Conservation (phyloP, 192 early-diverging fungal species). For the Coemansia sp. region DNA sequence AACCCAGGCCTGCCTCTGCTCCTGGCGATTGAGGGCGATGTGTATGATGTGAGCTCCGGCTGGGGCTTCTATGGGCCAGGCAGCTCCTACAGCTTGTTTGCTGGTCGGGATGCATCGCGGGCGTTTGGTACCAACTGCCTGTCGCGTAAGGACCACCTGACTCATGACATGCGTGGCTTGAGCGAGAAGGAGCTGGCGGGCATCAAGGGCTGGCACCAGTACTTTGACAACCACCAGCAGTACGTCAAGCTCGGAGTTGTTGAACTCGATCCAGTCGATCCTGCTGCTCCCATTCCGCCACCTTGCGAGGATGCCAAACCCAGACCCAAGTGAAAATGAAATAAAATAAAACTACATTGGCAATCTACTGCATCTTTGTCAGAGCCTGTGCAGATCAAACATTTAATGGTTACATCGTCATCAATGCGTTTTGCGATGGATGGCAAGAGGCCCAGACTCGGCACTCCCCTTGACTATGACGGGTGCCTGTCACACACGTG, state of each 20-base stretch:
- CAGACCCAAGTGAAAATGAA: constrained; percentile 8
- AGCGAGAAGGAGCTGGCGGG: constrained; percentile 70
- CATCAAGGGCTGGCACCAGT: constrained; percentile 75
- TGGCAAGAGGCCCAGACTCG: neutral
- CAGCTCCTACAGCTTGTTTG: constrained; percentile 79
- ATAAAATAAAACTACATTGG: neutral
- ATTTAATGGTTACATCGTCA: neutral
- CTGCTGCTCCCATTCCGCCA: constrained; percentile 75
- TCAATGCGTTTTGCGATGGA: too few species aligned
- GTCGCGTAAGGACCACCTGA: constrained; percentile 72
- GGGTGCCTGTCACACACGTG: neutral
- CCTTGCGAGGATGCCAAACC: constrained; percentile 67
- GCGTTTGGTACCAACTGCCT: constrained; percentile 97
- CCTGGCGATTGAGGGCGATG: constrained; percentile 85
- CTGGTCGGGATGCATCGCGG: constrained; percentile 87
- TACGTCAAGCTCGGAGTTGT: constrained; percentile 88
- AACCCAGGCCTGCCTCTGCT: constrained; percentile 82
- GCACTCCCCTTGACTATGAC: neutral
- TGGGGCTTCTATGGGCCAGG: constrained; percentile 77
- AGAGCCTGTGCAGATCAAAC: neutral
- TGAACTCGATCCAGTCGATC: constrained; percentile 76
- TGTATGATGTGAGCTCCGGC: constrained; percentile 89
- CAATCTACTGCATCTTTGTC: neutral
- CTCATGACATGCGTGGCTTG: constrained; percentile 90
- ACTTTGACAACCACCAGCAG: constrained; percentile 83